phyloP scores from a whole-genome alignment of 352 stramenopile species.

The Lagenidium giganteum region DNA sequence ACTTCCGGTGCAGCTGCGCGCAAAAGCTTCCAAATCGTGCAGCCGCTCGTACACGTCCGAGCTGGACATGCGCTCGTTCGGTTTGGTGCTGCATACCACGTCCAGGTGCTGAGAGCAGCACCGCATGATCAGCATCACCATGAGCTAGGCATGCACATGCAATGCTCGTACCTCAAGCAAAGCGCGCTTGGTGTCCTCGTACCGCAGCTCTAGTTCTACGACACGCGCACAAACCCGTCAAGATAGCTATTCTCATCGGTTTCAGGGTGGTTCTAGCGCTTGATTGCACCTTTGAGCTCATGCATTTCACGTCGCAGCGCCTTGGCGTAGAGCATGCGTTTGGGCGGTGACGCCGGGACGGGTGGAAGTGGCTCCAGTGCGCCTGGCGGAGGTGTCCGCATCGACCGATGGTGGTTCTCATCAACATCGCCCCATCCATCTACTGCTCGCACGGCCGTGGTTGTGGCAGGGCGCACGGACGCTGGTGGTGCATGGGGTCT shows the following conservation, averaged over 20 bases:
- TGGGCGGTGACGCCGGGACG: no score
- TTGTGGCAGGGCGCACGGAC: constrained; percentile 1
- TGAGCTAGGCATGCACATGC: no score
- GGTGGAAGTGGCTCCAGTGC: no score
- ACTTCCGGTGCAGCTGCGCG: constrained; percentile 25
- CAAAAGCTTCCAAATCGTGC: constrained; percentile 37
- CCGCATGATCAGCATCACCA: background rate
- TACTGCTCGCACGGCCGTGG: background rate
- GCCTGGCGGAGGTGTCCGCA: no score
- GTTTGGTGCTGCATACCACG: constrained; percentile 41
- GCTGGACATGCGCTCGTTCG: constrained; percentile 30
- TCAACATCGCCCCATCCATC: no score
- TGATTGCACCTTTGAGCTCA: constrained; percentile 36
- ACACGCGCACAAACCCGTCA: constrained; percentile 1
- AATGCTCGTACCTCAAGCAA: constrained; percentile 32
- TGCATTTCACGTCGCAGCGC: constrained; percentile 30
- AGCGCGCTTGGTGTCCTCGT: constrained; percentile 47
- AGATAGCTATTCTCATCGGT: background rate
- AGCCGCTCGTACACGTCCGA: constrained; percentile 60
- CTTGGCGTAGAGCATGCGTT: no score
- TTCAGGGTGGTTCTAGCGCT: no score
- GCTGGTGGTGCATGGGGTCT: constrained; percentile 9
- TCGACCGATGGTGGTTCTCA: no score
- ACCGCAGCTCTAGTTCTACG: constrained; percentile 39
- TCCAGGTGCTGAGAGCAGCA: constrained; percentile 29